These are phyloP conservation scores for Panicum hallii DNA, from an alignment of 202 grass and related monocot species.

Conservation along the genomic window DNA sequence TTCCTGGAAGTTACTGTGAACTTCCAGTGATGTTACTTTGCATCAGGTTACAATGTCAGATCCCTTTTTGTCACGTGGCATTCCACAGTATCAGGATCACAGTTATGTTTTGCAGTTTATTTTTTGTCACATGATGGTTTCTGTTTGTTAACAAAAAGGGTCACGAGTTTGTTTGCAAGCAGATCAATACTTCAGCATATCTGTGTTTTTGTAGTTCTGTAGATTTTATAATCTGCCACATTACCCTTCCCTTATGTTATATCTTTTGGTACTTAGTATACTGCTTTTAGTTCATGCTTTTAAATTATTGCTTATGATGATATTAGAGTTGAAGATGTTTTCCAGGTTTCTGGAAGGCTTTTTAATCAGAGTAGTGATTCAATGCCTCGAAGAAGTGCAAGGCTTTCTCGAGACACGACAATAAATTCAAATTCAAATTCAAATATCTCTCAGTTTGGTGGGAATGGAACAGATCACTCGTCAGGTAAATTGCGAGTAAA, in stretches of 20 bases:
- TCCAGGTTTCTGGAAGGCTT: constrained; percentile 94
- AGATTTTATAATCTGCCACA: constrained; percentile 18
- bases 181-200: neutral
- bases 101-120: constrained; percentile 17
- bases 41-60: neutral
- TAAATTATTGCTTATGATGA: constrained; percentile 31
- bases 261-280: constrained; percentile 12
- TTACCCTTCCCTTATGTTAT: neutral
- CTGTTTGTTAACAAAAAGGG: neutral
- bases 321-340: constrained; percentile 35
- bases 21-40: constrained; percentile 18
- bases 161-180: constrained; percentile 26
- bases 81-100: neutral
- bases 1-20: constrained; percentile 30
- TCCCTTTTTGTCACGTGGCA: too few relatives aligned
- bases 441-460: constrained; percentile 66
- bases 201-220: constrained; percentile 22
- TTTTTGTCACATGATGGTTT: constrained; percentile 29
- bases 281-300: constrained; percentile 16
- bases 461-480: constrained; percentile 67
- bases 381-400: constrained; percentile 81
- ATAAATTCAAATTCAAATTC: constrained; percentile 59
- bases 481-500: constrained; percentile 87
- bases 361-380: constrained; percentile 80
- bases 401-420: constrained; percentile 82